Evolutionary conservation across 345 rosid species (phyloP).

Genomic region (Corchorus capsularis): DNA sequence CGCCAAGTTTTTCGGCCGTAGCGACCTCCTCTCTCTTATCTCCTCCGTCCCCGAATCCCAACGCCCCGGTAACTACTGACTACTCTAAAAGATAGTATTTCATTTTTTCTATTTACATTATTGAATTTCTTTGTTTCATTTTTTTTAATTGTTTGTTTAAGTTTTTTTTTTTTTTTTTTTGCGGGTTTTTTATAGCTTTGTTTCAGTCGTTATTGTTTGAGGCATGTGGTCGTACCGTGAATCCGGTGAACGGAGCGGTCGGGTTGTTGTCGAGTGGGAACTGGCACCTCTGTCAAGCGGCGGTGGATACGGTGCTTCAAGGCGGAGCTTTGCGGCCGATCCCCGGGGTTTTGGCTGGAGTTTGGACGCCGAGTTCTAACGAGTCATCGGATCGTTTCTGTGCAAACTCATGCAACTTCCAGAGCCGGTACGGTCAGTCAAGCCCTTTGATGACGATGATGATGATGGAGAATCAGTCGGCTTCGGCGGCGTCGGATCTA

Average conservation of each 20-base stretch:
- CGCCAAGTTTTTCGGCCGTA: slow-evolving; percentile 64
- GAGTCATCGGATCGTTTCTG: slow-evolving; percentile 35
- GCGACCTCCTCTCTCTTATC: slow-evolving; percentile 50
- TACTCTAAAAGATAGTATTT: neutral
- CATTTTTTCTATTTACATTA: slow-evolving; percentile 11
- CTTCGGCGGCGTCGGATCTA: slow-evolving; percentile 22
- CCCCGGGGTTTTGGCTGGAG: slow-evolving; percentile 28
- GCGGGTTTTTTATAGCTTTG: slow-evolving; percentile 36
- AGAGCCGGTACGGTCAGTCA: slow-evolving; percentile 23
- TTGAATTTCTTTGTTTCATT: neutral
- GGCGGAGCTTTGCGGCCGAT: slow-evolving; percentile 47
- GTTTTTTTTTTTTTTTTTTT: neutral
- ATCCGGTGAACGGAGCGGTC: slow-evolving; percentile 63
- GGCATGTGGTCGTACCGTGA: slow-evolving; percentile 68
- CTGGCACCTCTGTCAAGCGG: slow-evolving; percentile 59
- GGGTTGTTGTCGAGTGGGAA: slow-evolving; percentile 60
- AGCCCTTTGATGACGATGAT: slow-evolving; percentile 18
- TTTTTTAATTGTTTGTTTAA: neutral
- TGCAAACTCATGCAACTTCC: slow-evolving; percentile 11
- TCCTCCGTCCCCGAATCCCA: slow-evolving; percentile 56
- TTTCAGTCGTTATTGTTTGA: slow-evolving; percentile 60
- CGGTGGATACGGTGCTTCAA: slow-evolving; percentile 50
- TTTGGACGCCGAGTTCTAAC: slow-evolving; percentile 25
- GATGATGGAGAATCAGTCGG: slow-evolving; percentile 28
- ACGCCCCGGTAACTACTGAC: slow-evolving; percentile 40